Evolutionary conservation across 1,139 yeast genomes (phyloP).

Genomic region (Suhomyces panamericanus): DNA sequence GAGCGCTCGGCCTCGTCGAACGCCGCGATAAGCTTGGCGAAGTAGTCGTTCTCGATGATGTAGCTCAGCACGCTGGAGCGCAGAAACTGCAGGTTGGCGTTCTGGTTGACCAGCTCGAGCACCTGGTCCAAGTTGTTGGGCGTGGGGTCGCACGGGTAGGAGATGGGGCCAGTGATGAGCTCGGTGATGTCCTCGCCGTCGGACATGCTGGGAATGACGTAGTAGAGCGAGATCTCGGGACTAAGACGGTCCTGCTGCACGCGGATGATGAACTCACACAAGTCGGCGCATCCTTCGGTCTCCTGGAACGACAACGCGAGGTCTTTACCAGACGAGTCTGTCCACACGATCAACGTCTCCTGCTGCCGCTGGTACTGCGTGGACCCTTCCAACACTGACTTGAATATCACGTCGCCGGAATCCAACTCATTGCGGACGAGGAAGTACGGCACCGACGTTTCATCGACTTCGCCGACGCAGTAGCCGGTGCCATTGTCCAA

Average conservation of each 20-base stretch:
- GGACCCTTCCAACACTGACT: slow-evolving; percentile 66
- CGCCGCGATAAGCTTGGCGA: slow-evolving; percentile 49
- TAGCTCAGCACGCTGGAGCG: slow-evolving; percentile 53
- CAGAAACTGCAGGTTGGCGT: slow-evolving; percentile 57
- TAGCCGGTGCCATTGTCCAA: slow-evolving; percentile 91
- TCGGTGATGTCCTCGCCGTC: slow-evolving; percentile 60
- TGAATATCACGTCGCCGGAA: slow-evolving; percentile 58
- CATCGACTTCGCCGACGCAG: slow-evolving; percentile 69
- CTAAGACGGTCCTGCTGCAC: slow-evolving; percentile 62
- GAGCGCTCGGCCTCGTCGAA: slow-evolving; percentile 57
- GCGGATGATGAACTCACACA: slow-evolving; percentile 76
- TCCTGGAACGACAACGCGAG: slow-evolving; percentile 93
- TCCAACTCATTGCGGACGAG: slow-evolving; percentile 73
- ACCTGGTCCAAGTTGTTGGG: slow-evolving; percentile 48
- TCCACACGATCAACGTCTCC: slow-evolving; percentile 94
- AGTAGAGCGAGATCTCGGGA: slow-evolving; percentile 70
- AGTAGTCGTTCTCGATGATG: slow-evolving; percentile 52
- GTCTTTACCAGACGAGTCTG: slow-evolving; percentile 74
- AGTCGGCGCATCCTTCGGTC: slow-evolving; percentile 79
- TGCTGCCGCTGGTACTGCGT: slow-evolving; percentile 92
- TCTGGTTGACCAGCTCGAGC: slow-evolving; percentile 55
- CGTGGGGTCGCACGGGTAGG: slow-evolving; percentile 62
- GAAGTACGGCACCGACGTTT: slow-evolving; percentile 53
- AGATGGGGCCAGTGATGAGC: slow-evolving; percentile 76
- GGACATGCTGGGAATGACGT: slow-evolving; percentile 56